Conservation (phyloP, 306 rosid species). For the Glycine soja region DNA sequence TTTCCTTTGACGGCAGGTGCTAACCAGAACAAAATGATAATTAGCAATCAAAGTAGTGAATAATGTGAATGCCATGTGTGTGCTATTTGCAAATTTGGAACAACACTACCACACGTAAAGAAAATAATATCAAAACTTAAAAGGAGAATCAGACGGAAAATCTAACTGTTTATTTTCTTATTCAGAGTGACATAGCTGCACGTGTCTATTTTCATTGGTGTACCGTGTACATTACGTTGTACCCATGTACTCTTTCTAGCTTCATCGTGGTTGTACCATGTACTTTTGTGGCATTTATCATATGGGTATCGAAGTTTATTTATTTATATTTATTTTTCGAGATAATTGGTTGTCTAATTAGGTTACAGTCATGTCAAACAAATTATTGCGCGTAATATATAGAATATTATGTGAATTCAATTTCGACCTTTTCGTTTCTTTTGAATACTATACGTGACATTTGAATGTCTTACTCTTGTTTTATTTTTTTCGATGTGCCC, state of each 20-base stretch:
- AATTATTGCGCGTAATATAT: not conserved
- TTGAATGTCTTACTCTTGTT: not conserved
- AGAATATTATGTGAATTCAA: slow-evolving; percentile 6
- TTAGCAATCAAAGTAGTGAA: not conserved
- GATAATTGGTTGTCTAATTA: not conserved
- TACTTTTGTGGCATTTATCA: slow-evolving; percentile 35
- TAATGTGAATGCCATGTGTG: slow-evolving; percentile 13
- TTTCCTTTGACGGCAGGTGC: not conserved
- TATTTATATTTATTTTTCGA: not conserved
- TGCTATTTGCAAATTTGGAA: slow-evolving; percentile 20
- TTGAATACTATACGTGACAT: no score
- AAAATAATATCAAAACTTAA: not conserved
- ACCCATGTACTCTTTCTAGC: slow-evolving; percentile 40
- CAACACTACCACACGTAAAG: slow-evolving; percentile 5
- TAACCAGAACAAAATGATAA: not conserved
- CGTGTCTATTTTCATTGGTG: slow-evolving; percentile 38
- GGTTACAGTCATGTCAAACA: slow-evolving; percentile 19
- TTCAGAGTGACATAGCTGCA: slow-evolving; percentile 18
- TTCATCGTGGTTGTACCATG: slow-evolving; percentile 43
- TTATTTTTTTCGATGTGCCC: no score
- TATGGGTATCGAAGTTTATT: not conserved
- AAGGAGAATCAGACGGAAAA: not conserved
- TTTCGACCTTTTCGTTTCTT: not conserved
- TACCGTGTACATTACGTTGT: slow-evolving; percentile 33
- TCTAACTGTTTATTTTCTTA: not conserved